These are phyloP conservation scores for Saccharomyces uvarum DNA, from an alignment of 1,139 yeast genomes.

Conservation along the genomic window DNA sequence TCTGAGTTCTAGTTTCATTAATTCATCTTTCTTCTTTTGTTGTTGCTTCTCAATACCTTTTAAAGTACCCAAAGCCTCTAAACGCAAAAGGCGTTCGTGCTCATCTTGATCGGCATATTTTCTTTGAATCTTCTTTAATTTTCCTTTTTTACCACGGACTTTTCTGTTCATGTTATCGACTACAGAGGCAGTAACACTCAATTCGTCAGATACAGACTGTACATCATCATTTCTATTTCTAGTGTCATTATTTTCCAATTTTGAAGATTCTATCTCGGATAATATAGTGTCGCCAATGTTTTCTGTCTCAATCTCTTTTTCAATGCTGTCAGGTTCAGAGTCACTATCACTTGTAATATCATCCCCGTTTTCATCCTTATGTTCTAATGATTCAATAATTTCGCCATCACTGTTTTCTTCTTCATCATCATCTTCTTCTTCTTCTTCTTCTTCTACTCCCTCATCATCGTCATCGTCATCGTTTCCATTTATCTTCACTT, in stretches of 20 bases:
- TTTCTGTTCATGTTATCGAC: slow-evolving; percentile 29
- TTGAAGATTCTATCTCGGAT: neutral
- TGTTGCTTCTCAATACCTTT: slow-evolving; percentile 51
- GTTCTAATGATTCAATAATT: neutral
- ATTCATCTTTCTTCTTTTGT: slow-evolving; percentile 33
- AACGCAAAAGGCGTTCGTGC: slow-evolving; percentile 64
- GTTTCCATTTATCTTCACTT: slow-evolving; percentile 36
- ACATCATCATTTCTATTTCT: slow-evolving; percentile 1
- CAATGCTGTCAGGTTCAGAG: neutral
- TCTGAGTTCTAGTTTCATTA: slow-evolving; percentile 33
- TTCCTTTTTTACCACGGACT: slow-evolving; percentile 78
- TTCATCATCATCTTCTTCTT: slow-evolving; percentile 5
- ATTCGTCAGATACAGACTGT: slow-evolving; percentile 10
- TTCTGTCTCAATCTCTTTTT: neutral
- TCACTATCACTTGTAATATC: neutral
- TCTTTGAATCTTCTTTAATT: slow-evolving; percentile 69
- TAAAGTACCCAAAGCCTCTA: slow-evolving; percentile 78
- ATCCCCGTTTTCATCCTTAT: neutral
- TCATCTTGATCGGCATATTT: slow-evolving; percentile 91
- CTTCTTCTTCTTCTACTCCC: slow-evolving; percentile 4
- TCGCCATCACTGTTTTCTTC: slow-evolving; percentile 3
- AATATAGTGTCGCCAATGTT: neutral
- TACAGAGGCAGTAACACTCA: slow-evolving; percentile 13
- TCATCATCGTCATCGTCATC: slow-evolving; percentile 15
- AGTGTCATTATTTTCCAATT: neutral